A percentile compares a stretch with the other conserved stretches of the same genome.
phyloP scores from a whole-genome alignment of 2,329 filamentous ascomycete genomes.

The Cladobotryum mycophilum region DNA sequence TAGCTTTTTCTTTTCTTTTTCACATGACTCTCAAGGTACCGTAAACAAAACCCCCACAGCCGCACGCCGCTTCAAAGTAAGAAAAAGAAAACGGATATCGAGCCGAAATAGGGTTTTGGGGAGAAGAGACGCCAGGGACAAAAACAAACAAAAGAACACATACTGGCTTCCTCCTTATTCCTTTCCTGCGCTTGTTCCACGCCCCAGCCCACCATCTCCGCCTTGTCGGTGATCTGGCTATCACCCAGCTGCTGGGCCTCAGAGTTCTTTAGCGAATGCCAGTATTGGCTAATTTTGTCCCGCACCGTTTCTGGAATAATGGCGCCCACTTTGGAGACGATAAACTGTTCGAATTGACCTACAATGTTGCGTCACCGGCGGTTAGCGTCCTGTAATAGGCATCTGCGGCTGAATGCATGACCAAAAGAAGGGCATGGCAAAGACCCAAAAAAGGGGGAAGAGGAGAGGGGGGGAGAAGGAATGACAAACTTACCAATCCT shows the following conservation, averaged over 20 bases:
- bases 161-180: slow-evolving; percentile 66
- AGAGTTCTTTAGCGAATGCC: slow-evolving; percentile 40
- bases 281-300: slow-evolving; percentile 45
- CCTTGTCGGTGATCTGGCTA: slow-evolving; percentile 37
- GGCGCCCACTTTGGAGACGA: slow-evolving; percentile 54
- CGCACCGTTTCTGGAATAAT: slow-evolving; percentile 56
- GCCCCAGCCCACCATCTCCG: slow-evolving; percentile 52
- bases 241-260: slow-evolving; percentile 38
- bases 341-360: slow-evolving; percentile 60
- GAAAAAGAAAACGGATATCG: neutral
- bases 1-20: slow-evolving; percentile 11
- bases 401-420: neutral
- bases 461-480: neutral
- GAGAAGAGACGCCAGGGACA: neutral
- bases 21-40: too few species aligned
- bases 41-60: neutral
- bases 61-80: neutral
- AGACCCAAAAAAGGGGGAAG: neutral
- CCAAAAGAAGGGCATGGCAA: neutral
- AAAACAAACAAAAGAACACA: slow-evolving; percentile 32
- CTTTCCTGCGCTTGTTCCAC: slow-evolving; percentile 57
- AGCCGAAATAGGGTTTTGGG: neutral
- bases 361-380: slow-evolving; percentile 6
- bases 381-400: neutral
- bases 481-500: slow-evolving; percentile 59